Percentiles rank a stretch among this genome's conserved stretches.
Conservation (phyloP, 352 stramenopile genomes). For the Plasmopara muralis region DNA sequence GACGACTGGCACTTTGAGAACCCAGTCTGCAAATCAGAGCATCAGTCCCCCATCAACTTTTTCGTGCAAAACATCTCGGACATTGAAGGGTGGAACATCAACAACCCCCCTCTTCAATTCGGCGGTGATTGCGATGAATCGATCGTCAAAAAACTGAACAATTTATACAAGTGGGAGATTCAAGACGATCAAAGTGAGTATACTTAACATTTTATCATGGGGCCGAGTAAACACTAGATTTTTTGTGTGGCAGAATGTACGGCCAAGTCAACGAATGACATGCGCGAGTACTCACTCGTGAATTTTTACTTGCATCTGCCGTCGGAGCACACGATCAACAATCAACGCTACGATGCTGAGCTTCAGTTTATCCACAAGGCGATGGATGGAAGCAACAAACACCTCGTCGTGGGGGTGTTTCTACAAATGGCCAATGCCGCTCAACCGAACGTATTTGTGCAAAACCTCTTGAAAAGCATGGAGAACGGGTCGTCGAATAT, state of each 20-base stretch:
- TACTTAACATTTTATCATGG: neutral
- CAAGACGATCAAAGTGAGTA: constrained; percentile 27
- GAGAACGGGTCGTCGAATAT: constrained; percentile 4
- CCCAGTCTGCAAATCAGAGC: constrained; percentile 25
- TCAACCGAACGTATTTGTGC: constrained; percentile 35
- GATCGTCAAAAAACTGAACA: constrained; percentile 48
- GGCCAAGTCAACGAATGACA: constrained; percentile 37
- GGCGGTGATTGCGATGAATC: constrained; percentile 43
- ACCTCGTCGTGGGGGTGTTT: constrained; percentile 39
- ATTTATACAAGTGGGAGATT: constrained; percentile 62
- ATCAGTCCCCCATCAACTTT: constrained; percentile 59
- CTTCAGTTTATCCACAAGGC: constrained; percentile 51
- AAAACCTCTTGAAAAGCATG: constrained; percentile 39
- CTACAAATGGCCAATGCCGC: constrained; percentile 12
- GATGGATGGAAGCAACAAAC: constrained; percentile 15
- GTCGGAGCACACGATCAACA: constrained; percentile 42
- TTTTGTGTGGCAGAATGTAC: constrained; percentile 35
- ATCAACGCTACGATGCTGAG: constrained; percentile 38
- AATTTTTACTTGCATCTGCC: constrained; percentile 49
- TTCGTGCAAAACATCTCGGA: constrained; percentile 20
- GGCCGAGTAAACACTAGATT: neutral
- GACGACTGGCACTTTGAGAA: constrained; percentile 38
- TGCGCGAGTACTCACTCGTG: constrained; percentile 38
- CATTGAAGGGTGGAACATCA: constrained; percentile 36
- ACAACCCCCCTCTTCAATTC: constrained; percentile 41